Evolutionary conservation across 352 stramenopile genomes (phyloP), one percentile per base, ranked within the genome.

Genomic region (Discostella stelligera): DNA sequence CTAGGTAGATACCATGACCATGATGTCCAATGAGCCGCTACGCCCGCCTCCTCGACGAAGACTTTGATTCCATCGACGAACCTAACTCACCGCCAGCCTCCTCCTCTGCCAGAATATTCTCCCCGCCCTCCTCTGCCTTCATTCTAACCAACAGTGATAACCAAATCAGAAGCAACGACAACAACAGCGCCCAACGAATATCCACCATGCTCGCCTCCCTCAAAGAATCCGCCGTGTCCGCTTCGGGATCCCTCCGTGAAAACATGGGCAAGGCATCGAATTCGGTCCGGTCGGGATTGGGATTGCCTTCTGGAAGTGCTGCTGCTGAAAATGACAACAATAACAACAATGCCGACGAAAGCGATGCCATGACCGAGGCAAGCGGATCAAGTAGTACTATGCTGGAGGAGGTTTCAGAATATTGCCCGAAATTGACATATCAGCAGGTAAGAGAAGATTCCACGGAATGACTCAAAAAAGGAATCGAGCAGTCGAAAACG

Each of bases 341-440:
- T 23, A 58, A 62, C 16, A 60, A 58, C n/a, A 50, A 20, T 10
- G 58, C 39, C 0, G 64, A 66, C 8, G 46, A 66, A 21, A 73
- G 52, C 25, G 54, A 61, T 21, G 63, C 63, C 14, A 18, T 21
- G 46, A 74, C 49, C 39, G 53, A 58, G 6, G 14, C 50, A 14
- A 30, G 16, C 16, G 37, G 37, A 14, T 10, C 37, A n/a, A 69
- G 50, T 54, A 73, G 50, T 56, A 61, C 20, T 2, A 23, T 77
- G 10, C 18, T 83, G 14, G 76, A 83, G 30, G 76, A 83, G 46
- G 39, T 83, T 44, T 63, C 64, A 27, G 76, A 83, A 53, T 83
- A 75, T 70, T 83, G 76, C 75, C 76, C 76, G 0, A 71, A 71
- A 53, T 62, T 83, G 50, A 83, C 70, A 4, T 83, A 67, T 78